A percentile compares a stretch with the other conserved stretches of the same genome.
phyloP scores from a whole-genome alignment of 75 land plant genomes.

The Azolla pinnata region DNA sequence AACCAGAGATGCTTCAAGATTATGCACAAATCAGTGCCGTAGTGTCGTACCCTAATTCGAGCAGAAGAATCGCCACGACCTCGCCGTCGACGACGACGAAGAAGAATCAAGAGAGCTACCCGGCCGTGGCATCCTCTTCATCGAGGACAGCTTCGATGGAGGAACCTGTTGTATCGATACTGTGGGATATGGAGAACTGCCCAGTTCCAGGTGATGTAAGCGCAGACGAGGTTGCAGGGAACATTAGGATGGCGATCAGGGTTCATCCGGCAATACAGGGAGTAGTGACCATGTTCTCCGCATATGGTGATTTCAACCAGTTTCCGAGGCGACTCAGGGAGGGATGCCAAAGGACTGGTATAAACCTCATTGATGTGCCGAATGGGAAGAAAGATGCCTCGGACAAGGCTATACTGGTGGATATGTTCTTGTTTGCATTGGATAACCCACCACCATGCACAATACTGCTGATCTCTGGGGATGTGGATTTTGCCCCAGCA shows the following conservation, averaged over 20 bases:
- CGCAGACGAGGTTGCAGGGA: slow-evolving; percentile 85
- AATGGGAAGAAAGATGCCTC: slow-evolving; percentile 97
- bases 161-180: slow-evolving; percentile 63
- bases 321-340: slow-evolving; percentile 82
- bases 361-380: slow-evolving; percentile 93
- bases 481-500: slow-evolving; percentile 95
- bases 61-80: neutral
- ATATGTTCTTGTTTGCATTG: slow-evolving; percentile 95
- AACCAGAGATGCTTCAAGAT: neutral
- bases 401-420: slow-evolving; percentile 91
- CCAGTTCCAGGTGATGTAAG: slow-evolving; percentile 72
- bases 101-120: neutral
- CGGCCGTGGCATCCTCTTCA: too few relatives aligned
- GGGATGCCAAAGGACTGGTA: slow-evolving; percentile 95
- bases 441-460: slow-evolving; percentile 93
- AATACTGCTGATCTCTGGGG: slow-evolving; percentile 82
- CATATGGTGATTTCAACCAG: slow-evolving; percentile 91
- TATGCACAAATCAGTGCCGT: neutral
- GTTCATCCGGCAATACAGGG: slow-evolving; percentile 66
- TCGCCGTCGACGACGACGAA: too few relatives aligned
- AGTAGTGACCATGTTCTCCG: slow-evolving; percentile 74
- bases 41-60: neutral
- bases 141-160: neutral
- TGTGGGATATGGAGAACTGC: slow-evolving; percentile 96
- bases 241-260: slow-evolving; percentile 71